A percentile compares a stretch with the other conserved stretches of the same genome.
These are phyloP conservation scores for Paspalum vaginatum DNA, from an alignment of 176 grass and related monocot genomes.

Conservation along the genomic window DNA sequence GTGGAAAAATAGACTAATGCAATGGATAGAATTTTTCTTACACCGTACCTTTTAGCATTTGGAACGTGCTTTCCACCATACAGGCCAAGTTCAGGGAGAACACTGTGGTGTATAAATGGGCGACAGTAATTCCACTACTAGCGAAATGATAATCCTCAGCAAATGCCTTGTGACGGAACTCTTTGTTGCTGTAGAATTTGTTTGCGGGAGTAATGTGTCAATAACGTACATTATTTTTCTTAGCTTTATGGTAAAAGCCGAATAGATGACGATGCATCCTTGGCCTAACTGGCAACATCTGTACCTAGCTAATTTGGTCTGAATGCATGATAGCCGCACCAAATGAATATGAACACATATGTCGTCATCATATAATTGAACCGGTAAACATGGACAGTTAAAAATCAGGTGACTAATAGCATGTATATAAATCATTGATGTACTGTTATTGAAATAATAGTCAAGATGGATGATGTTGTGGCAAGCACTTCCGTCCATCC, in stretches of 20 bases:
- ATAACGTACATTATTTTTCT: constrained; percentile 2
- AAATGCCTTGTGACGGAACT: constrained; percentile 36
- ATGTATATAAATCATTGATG: neutral
- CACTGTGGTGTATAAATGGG: neutral
- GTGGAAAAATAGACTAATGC: neutral
- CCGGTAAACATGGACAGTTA: neutral
- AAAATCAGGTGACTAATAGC: neutral
- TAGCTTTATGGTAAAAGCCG: constrained; percentile 21
- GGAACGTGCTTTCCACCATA: neutral
- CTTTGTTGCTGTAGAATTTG: constrained; percentile 11
- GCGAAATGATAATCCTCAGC: neutral
- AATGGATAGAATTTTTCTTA: neutral
- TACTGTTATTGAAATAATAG: constrained; percentile 11
- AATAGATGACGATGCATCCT: neutral
- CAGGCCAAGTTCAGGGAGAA: neutral
- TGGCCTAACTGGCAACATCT: neutral
- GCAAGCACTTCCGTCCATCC: constrained; percentile 47
- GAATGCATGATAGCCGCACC: constrained; percentile 29
- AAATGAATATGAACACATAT: constrained; percentile 11
- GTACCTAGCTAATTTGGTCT: constrained; percentile 46
- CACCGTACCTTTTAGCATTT: neutral
- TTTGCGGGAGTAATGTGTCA: constrained; percentile 25
- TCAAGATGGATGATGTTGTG: constrained; percentile 34
- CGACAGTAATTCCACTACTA: constrained; percentile 12
- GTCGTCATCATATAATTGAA: neutral